Percentiles rank a stretch among this genome's conserved stretches.
These are phyloP conservation scores for Lactarius deliciosus DNA, from an alignment of 768 basidiomycete genomes.

Conservation along the genomic window DNA sequence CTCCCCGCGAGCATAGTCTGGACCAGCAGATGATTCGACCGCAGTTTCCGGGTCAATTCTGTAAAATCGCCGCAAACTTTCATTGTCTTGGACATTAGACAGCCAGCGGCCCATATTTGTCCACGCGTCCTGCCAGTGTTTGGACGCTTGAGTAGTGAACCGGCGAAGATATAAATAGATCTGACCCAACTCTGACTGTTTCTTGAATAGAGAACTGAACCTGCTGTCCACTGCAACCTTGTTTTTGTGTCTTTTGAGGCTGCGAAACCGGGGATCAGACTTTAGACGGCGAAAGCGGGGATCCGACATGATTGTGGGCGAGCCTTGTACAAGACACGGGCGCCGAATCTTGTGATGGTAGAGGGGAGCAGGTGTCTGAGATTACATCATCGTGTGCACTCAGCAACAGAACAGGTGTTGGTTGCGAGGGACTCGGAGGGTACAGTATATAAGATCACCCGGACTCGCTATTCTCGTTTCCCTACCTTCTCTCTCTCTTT, in stretches of 20 bases:
- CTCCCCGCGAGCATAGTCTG: conserved; percentile 90
- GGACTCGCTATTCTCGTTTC: conserved; percentile 29
- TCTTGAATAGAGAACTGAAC: conserved; percentile 75
- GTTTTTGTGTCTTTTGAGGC: conserved; percentile 71
- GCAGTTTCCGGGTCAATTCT: conserved; percentile 55
- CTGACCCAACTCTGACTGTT: conserved; percentile 36
- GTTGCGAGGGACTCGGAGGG: conserved; percentile 10
- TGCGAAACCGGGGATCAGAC: conserved; percentile 91
- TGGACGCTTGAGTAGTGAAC: conserved; percentile 1
- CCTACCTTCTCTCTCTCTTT: not conserved
- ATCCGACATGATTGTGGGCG: conserved; percentile 57
- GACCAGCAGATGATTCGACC: conserved; percentile 39
- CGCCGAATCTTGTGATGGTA: not conserved
- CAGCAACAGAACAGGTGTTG: too few species aligned
- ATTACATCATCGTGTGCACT: conserved; percentile 1
- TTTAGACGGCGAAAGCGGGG: conserved; percentile 84
- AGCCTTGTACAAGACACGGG: not conserved
- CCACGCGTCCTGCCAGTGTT: conserved; percentile 50
- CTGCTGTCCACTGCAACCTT: conserved; percentile 92
- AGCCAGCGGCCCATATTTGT: conserved; percentile 89
- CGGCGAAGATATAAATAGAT: conserved; percentile 26
- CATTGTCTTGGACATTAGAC: conserved; percentile 65
- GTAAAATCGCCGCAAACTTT: conserved; percentile 79
- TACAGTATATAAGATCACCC: not conserved
- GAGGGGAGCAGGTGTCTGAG: not conserved